These are phyloP conservation scores for Xylaria sp. DNA, from an alignment of 2,329 filamentous ascomycete species.

Conservation along the genomic window DNA sequence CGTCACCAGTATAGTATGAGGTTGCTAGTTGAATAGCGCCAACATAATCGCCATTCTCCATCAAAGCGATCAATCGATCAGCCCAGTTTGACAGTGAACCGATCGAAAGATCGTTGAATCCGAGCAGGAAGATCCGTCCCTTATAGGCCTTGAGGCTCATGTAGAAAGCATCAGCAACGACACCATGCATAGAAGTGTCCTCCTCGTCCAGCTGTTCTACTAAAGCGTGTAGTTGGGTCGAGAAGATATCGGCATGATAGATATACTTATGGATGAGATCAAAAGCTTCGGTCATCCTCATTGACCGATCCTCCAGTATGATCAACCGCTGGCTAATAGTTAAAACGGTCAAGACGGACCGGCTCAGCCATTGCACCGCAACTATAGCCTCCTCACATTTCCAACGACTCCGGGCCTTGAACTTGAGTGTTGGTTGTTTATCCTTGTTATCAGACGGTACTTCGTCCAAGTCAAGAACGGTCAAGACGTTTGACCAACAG, in stretches of 20 bases:
- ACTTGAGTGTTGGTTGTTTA: conserved; percentile 80
- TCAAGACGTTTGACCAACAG: conserved; percentile 98
- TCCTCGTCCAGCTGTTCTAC: conserved; percentile 91
- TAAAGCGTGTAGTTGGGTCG: conserved; percentile 81
- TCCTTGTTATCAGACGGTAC: conserved; percentile 74
- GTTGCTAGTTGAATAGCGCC: conserved; percentile 90
- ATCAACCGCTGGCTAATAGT: conserved; percentile 95
- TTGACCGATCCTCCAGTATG: conserved; percentile 86
- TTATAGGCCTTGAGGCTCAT: conserved; percentile 99
- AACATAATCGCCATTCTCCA: conserved; percentile 97
- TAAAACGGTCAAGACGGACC: conserved; percentile 88
- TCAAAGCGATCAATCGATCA: conserved; percentile 88
- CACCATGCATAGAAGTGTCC: conserved; percentile 89
- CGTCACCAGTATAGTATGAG: conserved; percentile 88
- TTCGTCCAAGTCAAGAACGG: conserved; percentile 88
- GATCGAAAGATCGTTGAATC: conserved; percentile 92
- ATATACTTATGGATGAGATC: conserved; percentile 93
- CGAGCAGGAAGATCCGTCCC: conserved; percentile 87
- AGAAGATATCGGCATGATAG: conserved; percentile 91
- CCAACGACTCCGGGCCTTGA: conserved; percentile 87
- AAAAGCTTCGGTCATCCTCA: conserved; percentile 94
- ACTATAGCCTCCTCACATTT: conserved; percentile 95
- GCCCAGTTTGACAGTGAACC: conserved; percentile 97
- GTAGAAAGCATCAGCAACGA: conserved; percentile 95
- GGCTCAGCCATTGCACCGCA: conserved; percentile 94